Evolutionary conservation across 2,329 filamentous ascomycete genomes (phyloP).

Genomic region (Pseudomassariella vexata): DNA sequence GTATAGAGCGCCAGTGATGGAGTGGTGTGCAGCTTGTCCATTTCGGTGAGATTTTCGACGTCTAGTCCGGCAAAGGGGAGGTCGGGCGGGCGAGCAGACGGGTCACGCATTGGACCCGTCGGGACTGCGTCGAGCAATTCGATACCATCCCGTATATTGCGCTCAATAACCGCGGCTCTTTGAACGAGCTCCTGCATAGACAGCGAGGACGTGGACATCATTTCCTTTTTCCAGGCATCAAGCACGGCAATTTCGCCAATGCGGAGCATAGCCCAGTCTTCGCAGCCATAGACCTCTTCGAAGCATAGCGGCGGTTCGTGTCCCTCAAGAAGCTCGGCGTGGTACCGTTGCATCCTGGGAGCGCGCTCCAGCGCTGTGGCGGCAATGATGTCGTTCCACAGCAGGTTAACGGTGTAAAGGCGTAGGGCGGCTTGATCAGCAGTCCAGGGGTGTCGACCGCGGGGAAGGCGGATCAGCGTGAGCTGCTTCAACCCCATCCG

Average conservation of each 20-base stretch:
- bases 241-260: slow-evolving; percentile 49
- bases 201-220: slow-evolving; percentile 34
- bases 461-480: slow-evolving; percentile 7
- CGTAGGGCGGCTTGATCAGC: slow-evolving; percentile 40
- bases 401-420: slow-evolving; percentile 40
- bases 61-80: slow-evolving; percentile 12
- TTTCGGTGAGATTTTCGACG: slow-evolving; percentile 8
- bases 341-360: slow-evolving; percentile 37
- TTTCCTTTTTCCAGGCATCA: slow-evolving; percentile 48
- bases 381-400: slow-evolving; percentile 45
- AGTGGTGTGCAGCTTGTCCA: slow-evolving; percentile 6
- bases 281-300: slow-evolving; percentile 46
- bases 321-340: slow-evolving; percentile 29
- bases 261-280: slow-evolving; percentile 51
- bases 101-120: slow-evolving; percentile 8
- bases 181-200: slow-evolving; percentile 26
- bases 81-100: slow-evolving; percentile 9
- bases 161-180: slow-evolving; percentile 11
- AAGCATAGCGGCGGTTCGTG: slow-evolving; percentile 33
- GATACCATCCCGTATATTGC: slow-evolving; percentile 9
- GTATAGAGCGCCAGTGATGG: slow-evolving; percentile 14
- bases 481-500: slow-evolving; percentile 12
- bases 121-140: slow-evolving; percentile 5
- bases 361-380: slow-evolving; percentile 37
- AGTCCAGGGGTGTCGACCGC: slow-evolving; percentile 31